phyloP scores from a whole-genome alignment of 2,329 filamentous ascomycete species.

The Diaporthe citriasiana region DNA sequence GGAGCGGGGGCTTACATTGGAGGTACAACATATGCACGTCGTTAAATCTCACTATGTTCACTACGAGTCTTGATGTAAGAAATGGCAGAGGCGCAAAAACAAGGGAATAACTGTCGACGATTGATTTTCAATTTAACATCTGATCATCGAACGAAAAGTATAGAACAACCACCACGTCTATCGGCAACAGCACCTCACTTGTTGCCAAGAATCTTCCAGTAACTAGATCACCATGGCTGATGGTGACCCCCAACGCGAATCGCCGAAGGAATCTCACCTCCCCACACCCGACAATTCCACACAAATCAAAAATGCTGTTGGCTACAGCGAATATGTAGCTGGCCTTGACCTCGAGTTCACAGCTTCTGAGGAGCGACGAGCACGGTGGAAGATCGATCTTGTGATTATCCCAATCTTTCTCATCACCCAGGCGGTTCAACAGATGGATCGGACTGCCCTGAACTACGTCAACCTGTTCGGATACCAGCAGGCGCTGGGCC shows the following conservation, averaged over 20 bases:
- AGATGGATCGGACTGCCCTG: conserved; percentile 50
- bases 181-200: not conserved
- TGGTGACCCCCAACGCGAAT: not conserved
- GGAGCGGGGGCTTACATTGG: conserved; percentile 1
- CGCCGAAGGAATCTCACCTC: not conserved
- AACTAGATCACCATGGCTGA: not conserved
- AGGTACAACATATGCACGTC: not conserved
- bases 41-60: not conserved
- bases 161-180: not conserved
- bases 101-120: not conserved
- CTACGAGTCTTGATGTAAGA: not conserved
- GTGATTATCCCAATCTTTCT: conserved; percentile 51
- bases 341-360: not conserved
- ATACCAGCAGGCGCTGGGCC: conserved; percentile 51
- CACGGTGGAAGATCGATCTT: conserved; percentile 50
- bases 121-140: not conserved
- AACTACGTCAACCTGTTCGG: conserved; percentile 54
- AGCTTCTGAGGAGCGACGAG: not conserved
- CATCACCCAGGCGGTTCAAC: conserved; percentile 51
- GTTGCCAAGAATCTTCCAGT: not conserved
- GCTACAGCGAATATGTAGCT: not conserved
- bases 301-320: not conserved
- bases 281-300: not conserved
- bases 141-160: not conserved
- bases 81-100: not conserved